Conservation (phyloP, 352 stramenopile species). For the Poterioochromonas sp. region DNA sequence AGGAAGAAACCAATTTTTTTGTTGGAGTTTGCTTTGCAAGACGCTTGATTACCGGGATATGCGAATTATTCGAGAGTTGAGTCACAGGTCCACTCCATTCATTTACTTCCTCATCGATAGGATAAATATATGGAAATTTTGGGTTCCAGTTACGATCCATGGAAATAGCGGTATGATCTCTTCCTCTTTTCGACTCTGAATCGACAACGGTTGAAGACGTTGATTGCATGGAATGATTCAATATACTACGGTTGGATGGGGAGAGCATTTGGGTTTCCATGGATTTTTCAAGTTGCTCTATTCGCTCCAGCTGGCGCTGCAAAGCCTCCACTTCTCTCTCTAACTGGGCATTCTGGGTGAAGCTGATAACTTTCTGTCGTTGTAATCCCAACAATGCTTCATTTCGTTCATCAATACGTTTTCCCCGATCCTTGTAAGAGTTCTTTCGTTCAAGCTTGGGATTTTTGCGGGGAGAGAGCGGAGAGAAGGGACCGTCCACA, state of each 20-base stretch:
- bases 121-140: slow-evolving; percentile 9
- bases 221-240: neutral
- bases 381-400: slow-evolving; percentile 15
- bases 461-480: neutral
- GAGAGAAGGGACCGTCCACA: neutral
- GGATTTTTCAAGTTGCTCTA: neutral
- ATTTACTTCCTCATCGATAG: slow-evolving; percentile 3
- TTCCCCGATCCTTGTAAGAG: neutral
- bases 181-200: neutral
- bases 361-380: neutral
- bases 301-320: neutral
- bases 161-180: neutral
- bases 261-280: neutral
- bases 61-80: too few relatives aligned
- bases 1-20: too few relatives aligned
- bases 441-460: neutral
- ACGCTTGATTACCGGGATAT: too few relatives aligned
- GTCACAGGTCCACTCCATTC: too few relatives aligned
- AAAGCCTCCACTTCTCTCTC: slow-evolving; percentile 20
- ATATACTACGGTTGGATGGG: neutral
- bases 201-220: neutral
- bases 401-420: slow-evolving; percentile 15
- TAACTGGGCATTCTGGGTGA: slow-evolving; percentile 21
- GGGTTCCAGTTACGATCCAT: neutral
- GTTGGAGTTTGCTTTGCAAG: too few relatives aligned